Evolutionary conservation across 768 basidiomycete genomes (phyloP).

Genomic region (Lactarius sp.): DNA sequence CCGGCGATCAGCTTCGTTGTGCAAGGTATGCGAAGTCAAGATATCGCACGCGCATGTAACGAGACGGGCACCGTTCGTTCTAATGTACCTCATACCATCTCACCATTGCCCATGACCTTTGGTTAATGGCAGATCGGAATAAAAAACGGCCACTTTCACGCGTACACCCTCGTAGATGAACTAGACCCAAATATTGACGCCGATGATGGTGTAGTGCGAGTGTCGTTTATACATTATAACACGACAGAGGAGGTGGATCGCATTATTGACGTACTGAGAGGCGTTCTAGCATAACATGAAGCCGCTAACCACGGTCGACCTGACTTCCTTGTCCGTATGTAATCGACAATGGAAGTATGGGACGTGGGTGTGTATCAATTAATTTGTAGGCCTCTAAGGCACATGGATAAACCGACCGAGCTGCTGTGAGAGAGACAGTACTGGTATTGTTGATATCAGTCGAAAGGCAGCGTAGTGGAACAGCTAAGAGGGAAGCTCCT

Average conservation of each 20-base stretch:
- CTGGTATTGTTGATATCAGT: too few species aligned
- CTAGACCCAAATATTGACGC: slow-evolving; percentile 53
- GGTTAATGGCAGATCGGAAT: slow-evolving; percentile 55
- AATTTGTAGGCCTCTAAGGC: too few species aligned
- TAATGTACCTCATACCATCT: background rate
- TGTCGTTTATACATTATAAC: slow-evolving; percentile 77
- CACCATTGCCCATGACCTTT: background rate
- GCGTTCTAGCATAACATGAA: slow-evolving; percentile 35
- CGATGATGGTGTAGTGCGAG: slow-evolving; percentile 64
- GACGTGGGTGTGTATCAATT: too few species aligned
- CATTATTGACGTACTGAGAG: slow-evolving; percentile 53
- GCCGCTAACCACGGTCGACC: too few species aligned
- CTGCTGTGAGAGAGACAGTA: too few species aligned
- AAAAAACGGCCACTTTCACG: slow-evolving; percentile 75
- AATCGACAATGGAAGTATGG: too few species aligned
- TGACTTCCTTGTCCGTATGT: background rate
- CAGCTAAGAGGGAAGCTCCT: too few species aligned
- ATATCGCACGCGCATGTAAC: slow-evolving; percentile 63
- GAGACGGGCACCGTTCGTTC: slow-evolving; percentile 52
- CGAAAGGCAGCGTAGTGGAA: too few species aligned
- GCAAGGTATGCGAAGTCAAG: slow-evolving; percentile 53
- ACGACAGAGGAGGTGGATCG: slow-evolving; percentile 62
- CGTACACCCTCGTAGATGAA: slow-evolving; percentile 53
- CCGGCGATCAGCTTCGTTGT: slow-evolving; percentile 75
- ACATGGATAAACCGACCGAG: too few species aligned